Evolutionary conservation across 805 yeast species (phyloP).

Genomic region (Zygosaccharomyces bisporus): DNA sequence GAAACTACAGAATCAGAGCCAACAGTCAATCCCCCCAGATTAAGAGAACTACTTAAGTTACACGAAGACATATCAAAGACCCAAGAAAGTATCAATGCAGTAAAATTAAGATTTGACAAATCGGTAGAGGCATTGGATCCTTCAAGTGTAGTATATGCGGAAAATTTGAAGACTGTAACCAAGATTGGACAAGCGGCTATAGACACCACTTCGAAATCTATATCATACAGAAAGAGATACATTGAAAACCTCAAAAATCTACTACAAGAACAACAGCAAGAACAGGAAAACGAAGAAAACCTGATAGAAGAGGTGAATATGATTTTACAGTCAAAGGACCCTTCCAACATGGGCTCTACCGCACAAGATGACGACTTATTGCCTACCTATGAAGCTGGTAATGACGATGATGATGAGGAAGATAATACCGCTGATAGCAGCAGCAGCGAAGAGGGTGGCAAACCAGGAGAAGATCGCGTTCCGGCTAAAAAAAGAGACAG

Average conservation of each 20-base stretch:
- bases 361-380: constrained; percentile 21
- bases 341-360: constrained; percentile 10
- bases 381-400: constrained; percentile 31
- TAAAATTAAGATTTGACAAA: constrained; percentile 30
- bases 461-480: constrained; percentile 3
- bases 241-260: constrained; percentile 26
- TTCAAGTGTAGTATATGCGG: constrained; percentile 28
- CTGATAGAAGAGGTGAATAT: constrained; percentile 29
- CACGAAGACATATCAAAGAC: constrained; percentile 23
- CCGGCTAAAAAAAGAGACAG: constrained; percentile 6
- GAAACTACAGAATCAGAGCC: constrained; percentile 19
- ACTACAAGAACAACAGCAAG: constrained; percentile 26
- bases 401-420: constrained; percentile 25
- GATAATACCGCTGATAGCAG: constrained; percentile 19
- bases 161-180: constrained; percentile 32
- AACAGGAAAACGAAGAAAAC: constrained; percentile 31
- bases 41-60: constrained; percentile 28
- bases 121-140: constrained; percentile 29
- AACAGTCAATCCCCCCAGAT: constrained; percentile 35
- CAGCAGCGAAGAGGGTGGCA: constrained; percentile 17
- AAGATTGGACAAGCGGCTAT: constrained; percentile 32
- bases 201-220: constrained; percentile 29
- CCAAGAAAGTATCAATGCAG: constrained; percentile 24
- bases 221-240: constrained; percentile 28
- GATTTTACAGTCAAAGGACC: constrained; percentile 27